A percentile compares a stretch with the other conserved stretches of the same genome.
Evolutionary conservation across 73 alveolate genomes (phyloP).

Genomic region (Paramecium caudatum): DNA sequence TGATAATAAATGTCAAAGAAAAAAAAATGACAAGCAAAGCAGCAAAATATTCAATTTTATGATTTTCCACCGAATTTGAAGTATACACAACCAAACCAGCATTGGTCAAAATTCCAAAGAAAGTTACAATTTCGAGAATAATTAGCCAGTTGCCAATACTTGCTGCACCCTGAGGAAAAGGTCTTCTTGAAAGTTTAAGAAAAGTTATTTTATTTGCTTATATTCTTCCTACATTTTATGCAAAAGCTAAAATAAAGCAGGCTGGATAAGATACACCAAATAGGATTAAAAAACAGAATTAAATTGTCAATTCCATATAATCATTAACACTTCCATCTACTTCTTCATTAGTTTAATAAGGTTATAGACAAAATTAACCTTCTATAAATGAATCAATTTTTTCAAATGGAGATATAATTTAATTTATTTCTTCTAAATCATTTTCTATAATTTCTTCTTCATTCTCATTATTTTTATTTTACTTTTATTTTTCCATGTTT

Average conservation of each 20-base stretch:
- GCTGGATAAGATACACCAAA: conserved; percentile 81
- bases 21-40: conserved; percentile 55
- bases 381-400: conserved; percentile 70
- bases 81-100: conserved; percentile 76
- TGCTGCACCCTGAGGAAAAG: conserved; percentile 80
- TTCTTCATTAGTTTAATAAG: conserved; percentile 73
- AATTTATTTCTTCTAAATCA: conserved; percentile 46
- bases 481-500: too few relatives aligned
- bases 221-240: conserved; percentile 61
- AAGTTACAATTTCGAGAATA: conserved; percentile 69
- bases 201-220: conserved; percentile 75
- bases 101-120: conserved; percentile 75
- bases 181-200: conserved; percentile 76
- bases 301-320: conserved; percentile 76
- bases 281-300: conserved; percentile 74
- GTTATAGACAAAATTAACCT: conserved; percentile 60
- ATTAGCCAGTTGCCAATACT: conserved; percentile 77
- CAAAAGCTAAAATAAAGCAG: conserved; percentile 70
- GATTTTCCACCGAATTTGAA: conserved; percentile 21
- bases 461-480: too few relatives aligned
- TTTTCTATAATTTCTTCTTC: conserved; percentile 21
- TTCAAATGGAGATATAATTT: too few relatives aligned
- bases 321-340: conserved; percentile 80
- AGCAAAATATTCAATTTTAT: neutral
- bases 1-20: conserved; percentile 24